Evolutionary conservation across 371 early-diverging fungal genomes (phyloP).

Genomic region (Actinomucor elegans): DNA sequence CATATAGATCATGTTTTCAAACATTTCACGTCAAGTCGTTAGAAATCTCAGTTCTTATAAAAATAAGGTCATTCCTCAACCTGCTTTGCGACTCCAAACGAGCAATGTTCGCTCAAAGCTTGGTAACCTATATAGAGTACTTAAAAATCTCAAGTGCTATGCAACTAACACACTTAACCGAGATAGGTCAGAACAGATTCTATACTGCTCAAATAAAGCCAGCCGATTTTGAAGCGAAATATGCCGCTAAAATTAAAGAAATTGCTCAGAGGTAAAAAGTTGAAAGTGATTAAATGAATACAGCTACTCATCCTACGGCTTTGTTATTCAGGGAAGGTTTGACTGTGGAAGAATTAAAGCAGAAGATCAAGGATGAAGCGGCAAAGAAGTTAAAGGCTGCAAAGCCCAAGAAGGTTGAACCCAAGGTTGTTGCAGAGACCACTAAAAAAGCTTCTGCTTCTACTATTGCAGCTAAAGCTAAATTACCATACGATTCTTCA

Average conservation of each 20-base stretch:
- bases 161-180: no score
- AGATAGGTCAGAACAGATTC: slow-evolving; percentile 21
- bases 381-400: slow-evolving; percentile 24
- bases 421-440: slow-evolving; percentile 15
- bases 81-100: background rate
- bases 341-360: slow-evolving; percentile 52
- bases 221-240: slow-evolving; percentile 68
- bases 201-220: slow-evolving; percentile 12
- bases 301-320: no score
- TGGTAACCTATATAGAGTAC: slow-evolving; percentile 8
- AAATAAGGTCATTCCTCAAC: background rate
- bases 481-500: slow-evolving; percentile 43
- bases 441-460: slow-evolving; percentile 29
- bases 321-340: slow-evolving; percentile 37
- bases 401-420: slow-evolving; percentile 13
- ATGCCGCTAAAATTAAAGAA: slow-evolving; percentile 67
- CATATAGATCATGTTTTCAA: slow-evolving; percentile 2
- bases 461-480: slow-evolving; percentile 29
- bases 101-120: background rate
- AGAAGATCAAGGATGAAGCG: slow-evolving; percentile 41
- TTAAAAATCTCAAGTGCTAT: no score
- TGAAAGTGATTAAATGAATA: no score
- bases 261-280: slow-evolving; percentile 59
- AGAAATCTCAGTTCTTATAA: background rate
- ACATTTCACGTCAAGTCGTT: slow-evolving; percentile 9